Evolutionary conservation across 2,329 filamentous ascomycete genomes (phyloP).

Genomic region (Lachnellula cervina): DNA sequence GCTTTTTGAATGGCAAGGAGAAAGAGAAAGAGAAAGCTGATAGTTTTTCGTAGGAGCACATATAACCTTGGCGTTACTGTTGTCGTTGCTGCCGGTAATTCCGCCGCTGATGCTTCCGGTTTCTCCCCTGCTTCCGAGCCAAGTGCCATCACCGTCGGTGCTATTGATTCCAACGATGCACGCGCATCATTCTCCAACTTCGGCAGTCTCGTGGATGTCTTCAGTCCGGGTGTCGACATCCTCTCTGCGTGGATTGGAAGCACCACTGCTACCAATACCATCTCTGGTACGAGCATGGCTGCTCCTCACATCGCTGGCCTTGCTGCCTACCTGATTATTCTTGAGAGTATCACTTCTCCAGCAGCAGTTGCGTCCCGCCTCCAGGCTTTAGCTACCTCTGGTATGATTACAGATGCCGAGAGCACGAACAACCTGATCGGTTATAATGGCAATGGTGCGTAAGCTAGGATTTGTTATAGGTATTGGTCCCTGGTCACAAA

Average conservation of each 20-base stretch:
- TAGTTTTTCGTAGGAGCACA: neutral
- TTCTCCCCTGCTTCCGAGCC: constrained; percentile 46
- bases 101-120: constrained; percentile 34
- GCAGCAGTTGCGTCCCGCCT: constrained; percentile 37
- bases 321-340: constrained; percentile 59
- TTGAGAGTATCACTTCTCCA: constrained; percentile 38
- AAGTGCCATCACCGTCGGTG: constrained; percentile 48
- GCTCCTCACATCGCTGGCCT: constrained; percentile 64
- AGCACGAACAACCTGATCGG: constrained; percentile 49
- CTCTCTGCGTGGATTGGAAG: constrained; percentile 43
- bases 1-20: too few species aligned
- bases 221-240: constrained; percentile 45
- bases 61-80: constrained; percentile 41
- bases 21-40: too few species aligned
- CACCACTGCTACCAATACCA: constrained; percentile 40
- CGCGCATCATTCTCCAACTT: constrained; percentile 47
- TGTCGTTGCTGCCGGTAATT: constrained; percentile 52
- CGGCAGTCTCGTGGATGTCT: constrained; percentile 45
- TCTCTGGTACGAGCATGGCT: constrained; percentile 61
- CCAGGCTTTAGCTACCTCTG: constrained; percentile 34
- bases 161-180: constrained; percentile 37
- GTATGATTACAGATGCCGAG: constrained; percentile 37
- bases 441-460: constrained; percentile 46
- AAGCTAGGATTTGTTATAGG: constrained; percentile 8
- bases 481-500: too few species aligned